Base-by-base conservation (phyloP, 1,284 basidiomycete genomes). In the Wallemia ichthyophaga region DNA sequence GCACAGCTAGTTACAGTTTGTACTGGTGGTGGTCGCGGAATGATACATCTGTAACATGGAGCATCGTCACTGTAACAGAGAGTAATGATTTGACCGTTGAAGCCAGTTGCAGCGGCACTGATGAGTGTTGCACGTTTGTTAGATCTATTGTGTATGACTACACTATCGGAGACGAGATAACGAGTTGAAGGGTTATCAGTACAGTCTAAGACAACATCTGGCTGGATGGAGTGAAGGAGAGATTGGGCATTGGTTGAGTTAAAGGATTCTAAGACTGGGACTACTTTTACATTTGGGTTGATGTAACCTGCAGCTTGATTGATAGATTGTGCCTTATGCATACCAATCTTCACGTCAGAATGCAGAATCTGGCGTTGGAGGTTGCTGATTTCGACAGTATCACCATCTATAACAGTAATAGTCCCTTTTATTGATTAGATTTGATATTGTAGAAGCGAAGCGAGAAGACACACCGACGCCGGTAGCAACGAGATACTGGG, bases 41-140 rank as follows among this genome's bases (percentile, higher is more conserved):
- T 96, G 26, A 98, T 71, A 67, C 94, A 98, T 2, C 94, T 76
- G 70, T 95, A 95, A 69, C 94, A 99, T 0, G 91, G 89, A 0
- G 89, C 83, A 17, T 76, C 69, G 23, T 72, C 67, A 58, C 62
- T 19, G 58, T 65, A 27, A 25, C 59, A 37, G 58, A 58, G 24
- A 72, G 74, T 37, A 17, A 37, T 37, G 1, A 21, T 48, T 67
- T 96, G 91, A 0, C 94, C 94, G 60, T 94, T 86, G 61, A 80
- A 82, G 58, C 83, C 79, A 65, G 96, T 85, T 0, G 92, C 92
- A 1, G 91, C 94, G 1, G 89, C 94, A 60, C 83, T 86, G 28
- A 98, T 82, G 27, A 98, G 79, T 1, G 87, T 83, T 57, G 81
- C 81, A 2, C 71, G 37, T 21, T 48, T 48, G n/a, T 21, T 13